Base-by-base conservation (phyloP, 2,329 filamentous ascomycete genomes). In the Kalmusia sp. region DNA sequence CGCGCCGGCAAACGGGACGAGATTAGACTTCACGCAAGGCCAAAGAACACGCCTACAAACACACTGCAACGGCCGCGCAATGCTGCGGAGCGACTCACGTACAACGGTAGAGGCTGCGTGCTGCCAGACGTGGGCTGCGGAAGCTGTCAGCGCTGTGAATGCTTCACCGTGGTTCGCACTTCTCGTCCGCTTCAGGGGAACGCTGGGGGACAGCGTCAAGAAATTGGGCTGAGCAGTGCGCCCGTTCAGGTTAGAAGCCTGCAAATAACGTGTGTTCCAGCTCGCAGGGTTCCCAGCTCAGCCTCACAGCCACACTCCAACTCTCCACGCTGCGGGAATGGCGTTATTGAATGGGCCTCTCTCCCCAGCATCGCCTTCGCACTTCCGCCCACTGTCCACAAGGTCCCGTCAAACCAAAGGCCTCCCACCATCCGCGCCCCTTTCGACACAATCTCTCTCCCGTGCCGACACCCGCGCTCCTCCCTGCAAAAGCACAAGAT, bases 1-100 rank as follows among this genome's bases (percentile, higher is more conserved):
- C 49, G 45, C 41, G 60, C 58, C 60, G 60, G 60, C 41, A 54
- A 54, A 57, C 55, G 59, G 55, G 54, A 49, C 49, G 38, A 52
- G 28, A 53, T 39, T 27, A 25, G 30, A 17, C 30, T 38, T 28
- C 35, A 46, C 48, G 33, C n/a, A 47, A 22, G 3, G 24, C 44
- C 28, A 52, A 4, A 14, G 27, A 37, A 33, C 38, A 8, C 1
- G 3, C 17, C 19, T 7, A 35, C 30, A 28, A 28, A 12, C n/a
- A n/a, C n/a, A 28, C 19, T 17, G 27, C 9, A 21, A 27, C 21
- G 1, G 43, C n/a, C 43, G 21, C 43, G 19, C 43, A 7, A 19
- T 17, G 21, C 30, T 25, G 41, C 6, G 22, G 38, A 5, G 14
- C 34, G 15, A 6, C 6, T n/a, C 12, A 9, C 5, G 6, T 33